Base-by-base conservation (phyloP, 2,329 filamentous ascomycete genomes). In the Endoconidiophora laricicola region DNA sequence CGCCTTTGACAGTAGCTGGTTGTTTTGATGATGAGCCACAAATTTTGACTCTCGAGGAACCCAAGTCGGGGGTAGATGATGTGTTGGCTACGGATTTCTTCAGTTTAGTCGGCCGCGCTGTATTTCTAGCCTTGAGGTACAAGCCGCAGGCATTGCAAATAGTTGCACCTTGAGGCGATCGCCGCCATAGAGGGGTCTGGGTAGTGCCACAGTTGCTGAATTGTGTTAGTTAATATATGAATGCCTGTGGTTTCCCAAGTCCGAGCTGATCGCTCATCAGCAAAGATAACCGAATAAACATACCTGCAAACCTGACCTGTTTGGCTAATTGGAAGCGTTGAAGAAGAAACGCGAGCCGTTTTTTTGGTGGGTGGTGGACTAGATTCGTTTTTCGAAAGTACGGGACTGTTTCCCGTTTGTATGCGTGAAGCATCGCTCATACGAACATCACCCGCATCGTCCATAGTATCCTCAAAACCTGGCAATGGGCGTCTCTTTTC, bases 71-170 rank as follows among this genome's bases (percentile, higher is more conserved):
- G 42, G 66, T 66, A 33, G 68, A 60, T 20, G 61, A 56, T 4
- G 75, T 64, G 23, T 73, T 64, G 47, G 69, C 71, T 3, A 78
- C 73, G 9, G 83, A 78, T 54, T 87, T 82, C 66, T 94, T 95
- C 52, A 95, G 69, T 58, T 87, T 94, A 5, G 86, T 91, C 12
- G 91, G 91, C 46, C 91, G 79, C 58, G 86, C 79, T 55, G 90
- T 83, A 62, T 96, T 96, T 57, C 91, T 79, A 7, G 90, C 88
- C 64, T 96, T 96, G 55, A 86, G 72, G 63, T 98, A 98, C 14
- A 98, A 73, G 40, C 91, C 91, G 61, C 91, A 98, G 4, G 91
- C 91, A 66, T 98, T 98, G 68, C 91, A 98, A 54, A 98, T 96
- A 24, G 87, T 95, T 49, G 86, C 83, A 26, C 91, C 91, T 59